Evolutionary conservation across 805 yeast species (phyloP).

Genomic region (Cyberlindnera samutprakarnensis): DNA sequence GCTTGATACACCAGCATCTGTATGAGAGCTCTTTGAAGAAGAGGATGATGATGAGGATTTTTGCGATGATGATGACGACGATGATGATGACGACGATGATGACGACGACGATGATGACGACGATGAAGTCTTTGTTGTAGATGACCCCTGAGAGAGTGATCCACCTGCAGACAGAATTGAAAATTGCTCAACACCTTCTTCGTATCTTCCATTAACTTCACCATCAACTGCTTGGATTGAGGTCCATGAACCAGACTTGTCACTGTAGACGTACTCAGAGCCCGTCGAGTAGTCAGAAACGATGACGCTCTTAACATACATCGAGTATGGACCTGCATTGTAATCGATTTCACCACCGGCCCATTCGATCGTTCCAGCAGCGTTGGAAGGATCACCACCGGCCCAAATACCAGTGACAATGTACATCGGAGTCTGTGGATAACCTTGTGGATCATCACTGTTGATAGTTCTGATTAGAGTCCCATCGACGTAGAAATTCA

Average conservation of each 20-base stretch:
- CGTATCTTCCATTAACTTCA: constrained; percentile 50
- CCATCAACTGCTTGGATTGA: constrained; percentile 55
- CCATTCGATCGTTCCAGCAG: constrained; percentile 70
- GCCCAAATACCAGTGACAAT: constrained; percentile 70
- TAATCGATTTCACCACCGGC: constrained; percentile 74
- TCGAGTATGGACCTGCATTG: constrained; percentile 56
- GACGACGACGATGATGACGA: background rate
- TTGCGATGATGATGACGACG: background rate
- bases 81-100: background rate
- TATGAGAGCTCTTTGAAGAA: no score
- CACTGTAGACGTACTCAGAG: constrained; percentile 45
- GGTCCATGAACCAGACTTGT: constrained; percentile 48
- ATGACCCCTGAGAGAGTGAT: constrained; percentile 8
- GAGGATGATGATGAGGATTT: constrained; percentile 4
- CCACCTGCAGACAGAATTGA: constrained; percentile 28
- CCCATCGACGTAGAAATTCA: constrained; percentile 74
- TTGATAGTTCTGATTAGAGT: constrained; percentile 52
- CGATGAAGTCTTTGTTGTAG: background rate
- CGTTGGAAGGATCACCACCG: constrained; percentile 66
- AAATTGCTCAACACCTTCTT: constrained; percentile 38
- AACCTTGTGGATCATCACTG: constrained; percentile 54
- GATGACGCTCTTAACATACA: constrained; percentile 50
- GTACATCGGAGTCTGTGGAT: constrained; percentile 88
- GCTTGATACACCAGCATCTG: constrained; percentile 4
- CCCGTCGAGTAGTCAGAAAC: constrained; percentile 73